phyloP scores from a whole-genome alignment of 2,329 filamentous ascomycete species.

The Rhynchosporium graminicola region DNA sequence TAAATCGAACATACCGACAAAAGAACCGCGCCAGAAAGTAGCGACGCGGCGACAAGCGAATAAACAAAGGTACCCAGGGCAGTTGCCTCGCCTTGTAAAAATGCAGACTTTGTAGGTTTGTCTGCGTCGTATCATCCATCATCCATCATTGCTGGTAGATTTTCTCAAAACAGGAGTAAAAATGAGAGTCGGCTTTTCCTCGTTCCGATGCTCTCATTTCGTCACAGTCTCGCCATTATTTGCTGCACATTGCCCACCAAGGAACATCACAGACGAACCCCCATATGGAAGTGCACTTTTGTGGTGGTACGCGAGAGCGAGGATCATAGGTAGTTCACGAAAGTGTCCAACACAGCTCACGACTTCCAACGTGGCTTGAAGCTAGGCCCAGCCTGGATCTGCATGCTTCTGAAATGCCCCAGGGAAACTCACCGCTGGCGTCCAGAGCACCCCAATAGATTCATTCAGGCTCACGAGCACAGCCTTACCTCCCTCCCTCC shows the following conservation, averaged over 20 bases:
- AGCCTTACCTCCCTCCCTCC: constrained; percentile 18
- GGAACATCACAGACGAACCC: neutral
- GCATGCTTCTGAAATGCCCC: neutral
- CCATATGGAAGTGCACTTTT: constrained; percentile 14
- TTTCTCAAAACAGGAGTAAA: neutral
- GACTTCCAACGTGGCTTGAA: constrained; percentile 4
- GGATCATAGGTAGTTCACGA: neutral
- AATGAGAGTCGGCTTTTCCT: neutral
- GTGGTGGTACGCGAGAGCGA: neutral
- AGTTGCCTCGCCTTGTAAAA: neutral
- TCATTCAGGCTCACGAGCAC: constrained; percentile 18
- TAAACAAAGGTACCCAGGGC: constrained; percentile 1
- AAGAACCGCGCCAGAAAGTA: constrained; percentile 1
- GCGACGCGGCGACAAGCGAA: neutral
- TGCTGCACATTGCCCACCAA: constrained; percentile 6
- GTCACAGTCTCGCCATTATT: neutral
- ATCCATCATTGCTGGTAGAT: no score
- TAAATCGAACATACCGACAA: neutral
- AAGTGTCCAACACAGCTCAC: constrained; percentile 1
- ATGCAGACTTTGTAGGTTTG: neutral
- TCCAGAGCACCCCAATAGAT: neutral
- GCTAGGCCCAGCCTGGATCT: neutral
- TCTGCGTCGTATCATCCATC: neutral
- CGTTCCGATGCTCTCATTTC: neutral
- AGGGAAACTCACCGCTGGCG: constrained; percentile 2